Evolutionary conservation across 352 stramenopile genomes (phyloP).

Genomic region (Globisporangium camurandrum): DNA sequence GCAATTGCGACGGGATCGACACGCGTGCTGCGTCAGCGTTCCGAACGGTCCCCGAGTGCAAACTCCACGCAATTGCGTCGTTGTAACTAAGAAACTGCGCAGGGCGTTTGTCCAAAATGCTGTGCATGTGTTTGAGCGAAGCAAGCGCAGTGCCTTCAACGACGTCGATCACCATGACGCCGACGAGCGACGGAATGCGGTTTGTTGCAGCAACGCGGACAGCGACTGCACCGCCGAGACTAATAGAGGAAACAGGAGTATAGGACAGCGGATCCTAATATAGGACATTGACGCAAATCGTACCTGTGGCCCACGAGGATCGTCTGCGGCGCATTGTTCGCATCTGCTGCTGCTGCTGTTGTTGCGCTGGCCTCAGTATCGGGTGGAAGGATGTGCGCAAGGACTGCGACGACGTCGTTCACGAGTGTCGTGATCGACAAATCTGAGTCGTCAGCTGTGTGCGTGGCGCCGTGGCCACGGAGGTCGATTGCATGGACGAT

Average conservation of each 20-base stretch:
- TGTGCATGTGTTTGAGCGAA: constrained; percentile 81
- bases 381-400: constrained; percentile 50
- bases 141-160: constrained; percentile 83
- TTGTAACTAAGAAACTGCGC: constrained; percentile 52
- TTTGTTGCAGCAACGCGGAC: constrained; percentile 60
- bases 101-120: constrained; percentile 68
- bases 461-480: constrained; percentile 65
- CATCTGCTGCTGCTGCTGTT: constrained; percentile 9
- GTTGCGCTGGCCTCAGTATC: no score
- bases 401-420: constrained; percentile 53
- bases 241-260: constrained; percentile 15
- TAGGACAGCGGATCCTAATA: neutral
- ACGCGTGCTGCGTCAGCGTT: constrained; percentile 69
- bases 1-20: constrained; percentile 78
- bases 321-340: constrained; percentile 36
- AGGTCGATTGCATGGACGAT: constrained; percentile 82
- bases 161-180: constrained; percentile 86
- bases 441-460: constrained; percentile 52
- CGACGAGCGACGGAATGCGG: constrained; percentile 54
- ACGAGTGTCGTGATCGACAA: constrained; percentile 71
- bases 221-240: constrained; percentile 75
- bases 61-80: constrained; percentile 74
- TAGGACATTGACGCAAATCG: neutral
- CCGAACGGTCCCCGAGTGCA: constrained; percentile 65
- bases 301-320: constrained; percentile 80